phyloP scores from a whole-genome alignment of 2,329 filamentous ascomycete genomes.

The Amesomyces nigricolor region DNA sequence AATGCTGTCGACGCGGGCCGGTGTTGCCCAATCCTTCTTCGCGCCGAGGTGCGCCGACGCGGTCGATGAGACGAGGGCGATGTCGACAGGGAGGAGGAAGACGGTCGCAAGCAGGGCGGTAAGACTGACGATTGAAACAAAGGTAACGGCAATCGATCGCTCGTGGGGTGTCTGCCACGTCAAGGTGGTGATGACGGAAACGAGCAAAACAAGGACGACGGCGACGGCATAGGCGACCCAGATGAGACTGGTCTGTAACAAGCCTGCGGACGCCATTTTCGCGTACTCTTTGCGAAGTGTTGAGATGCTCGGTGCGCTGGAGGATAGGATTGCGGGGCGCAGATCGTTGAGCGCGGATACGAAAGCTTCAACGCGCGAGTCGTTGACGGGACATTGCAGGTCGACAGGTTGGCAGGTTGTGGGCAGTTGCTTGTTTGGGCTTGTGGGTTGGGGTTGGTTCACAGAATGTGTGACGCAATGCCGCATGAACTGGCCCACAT shows the following conservation, averaged over 20 bases:
- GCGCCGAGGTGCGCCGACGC: conserved; percentile 66
- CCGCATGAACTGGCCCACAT: conserved; percentile 4
- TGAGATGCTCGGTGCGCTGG: no score
- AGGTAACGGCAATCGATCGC: conserved; percentile 72
- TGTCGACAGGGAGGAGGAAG: conserved; percentile 87
- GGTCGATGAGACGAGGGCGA: conserved; percentile 89
- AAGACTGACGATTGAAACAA: conserved; percentile 80
- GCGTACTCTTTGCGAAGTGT: not conserved
- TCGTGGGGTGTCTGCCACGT: conserved; percentile 87
- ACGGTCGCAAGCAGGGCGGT: conserved; percentile 86
- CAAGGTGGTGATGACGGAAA: conserved; percentile 80
- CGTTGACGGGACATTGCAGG: not conserved
- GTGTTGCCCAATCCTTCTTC: conserved; percentile 94
- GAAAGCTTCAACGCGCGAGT: conserved; percentile 3
- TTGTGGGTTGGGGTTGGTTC: not conserved
- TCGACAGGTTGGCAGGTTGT: not conserved
- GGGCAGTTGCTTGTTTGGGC: not conserved
- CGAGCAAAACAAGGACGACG: conserved; percentile 67
- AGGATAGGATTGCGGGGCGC: no score
- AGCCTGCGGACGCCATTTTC: conserved; percentile 38
- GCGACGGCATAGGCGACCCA: conserved; percentile 91
- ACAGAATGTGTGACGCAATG: conserved; percentile 25
- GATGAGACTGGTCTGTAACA: conserved; percentile 84
- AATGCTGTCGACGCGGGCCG: conserved; percentile 70
- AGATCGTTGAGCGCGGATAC: not conserved